phyloP scores from a whole-genome alignment of 306 rosid genomes.

The Quercus wislizeni region DNA sequence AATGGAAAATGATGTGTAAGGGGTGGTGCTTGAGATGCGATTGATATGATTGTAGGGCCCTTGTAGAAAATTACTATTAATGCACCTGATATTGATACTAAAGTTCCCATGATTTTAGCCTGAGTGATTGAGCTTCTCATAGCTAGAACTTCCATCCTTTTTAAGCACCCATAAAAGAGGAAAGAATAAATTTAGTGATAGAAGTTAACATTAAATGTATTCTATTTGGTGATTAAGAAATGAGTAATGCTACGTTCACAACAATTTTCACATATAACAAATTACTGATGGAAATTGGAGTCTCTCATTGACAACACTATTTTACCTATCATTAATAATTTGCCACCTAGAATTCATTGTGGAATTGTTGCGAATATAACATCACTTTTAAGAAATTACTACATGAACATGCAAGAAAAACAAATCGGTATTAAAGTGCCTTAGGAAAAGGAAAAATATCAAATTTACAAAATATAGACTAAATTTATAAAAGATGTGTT shows the following conservation, averaged over 20 bases:
- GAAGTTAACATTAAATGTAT: background rate
- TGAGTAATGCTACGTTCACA: too few species aligned
- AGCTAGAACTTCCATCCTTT: constrained; percentile 54
- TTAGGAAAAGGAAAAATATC: too few species aligned
- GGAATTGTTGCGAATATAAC: too few species aligned
- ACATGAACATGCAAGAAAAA: background rate
- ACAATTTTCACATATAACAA: too few species aligned
- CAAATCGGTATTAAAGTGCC: background rate
- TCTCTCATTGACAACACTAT: too few species aligned
- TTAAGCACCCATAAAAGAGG: background rate
- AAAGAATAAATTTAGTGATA: background rate
- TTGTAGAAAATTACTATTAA: constrained; percentile 42
- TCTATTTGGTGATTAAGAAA: too few species aligned
- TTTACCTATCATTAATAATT: too few species aligned
- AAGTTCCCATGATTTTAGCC: constrained; percentile 49
- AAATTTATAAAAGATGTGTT: too few species aligned
- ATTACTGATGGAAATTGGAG: too few species aligned
- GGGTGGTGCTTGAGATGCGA: constrained; percentile 8
- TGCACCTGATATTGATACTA: constrained; percentile 53
- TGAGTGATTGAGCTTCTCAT: constrained; percentile 40
- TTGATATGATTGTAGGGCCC: constrained; percentile 37
- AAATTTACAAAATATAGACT: too few species aligned
- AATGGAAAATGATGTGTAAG: background rate
- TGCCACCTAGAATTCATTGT: too few species aligned
- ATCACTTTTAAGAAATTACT: background rate